Evolutionary conservation across 2,329 filamentous ascomycete species (phyloP).

Genomic region (Sclerotinia trifoliorum): DNA sequence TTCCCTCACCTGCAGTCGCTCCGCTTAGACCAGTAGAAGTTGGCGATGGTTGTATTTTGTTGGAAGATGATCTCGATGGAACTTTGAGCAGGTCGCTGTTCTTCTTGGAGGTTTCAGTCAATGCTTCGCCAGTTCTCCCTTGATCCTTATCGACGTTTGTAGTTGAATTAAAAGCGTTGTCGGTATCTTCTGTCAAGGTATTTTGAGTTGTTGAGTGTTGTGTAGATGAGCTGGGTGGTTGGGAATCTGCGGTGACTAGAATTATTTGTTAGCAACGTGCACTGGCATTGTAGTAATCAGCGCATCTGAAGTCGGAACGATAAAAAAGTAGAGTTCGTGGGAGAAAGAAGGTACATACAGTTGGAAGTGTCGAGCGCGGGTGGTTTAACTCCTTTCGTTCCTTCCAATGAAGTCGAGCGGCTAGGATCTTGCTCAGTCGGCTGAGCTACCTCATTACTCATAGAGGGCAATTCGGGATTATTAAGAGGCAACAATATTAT

Average conservation of each 20-base stretch:
- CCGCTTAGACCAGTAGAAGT: slow-evolving; percentile 61
- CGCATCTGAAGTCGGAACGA: slow-evolving; percentile 12
- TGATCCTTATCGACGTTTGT: slow-evolving; percentile 36
- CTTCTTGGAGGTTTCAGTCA: slow-evolving; percentile 41
- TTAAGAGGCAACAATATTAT: slow-evolving; percentile 21
- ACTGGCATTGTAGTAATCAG: background rate
- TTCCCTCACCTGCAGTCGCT: slow-evolving; percentile 56
- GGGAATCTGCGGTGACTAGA: slow-evolving; percentile 34
- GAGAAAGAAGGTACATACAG: slow-evolving; percentile 32
- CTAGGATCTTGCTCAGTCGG: slow-evolving; percentile 40
- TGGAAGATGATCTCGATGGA: slow-evolving; percentile 62
- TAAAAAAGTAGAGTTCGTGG: background rate
- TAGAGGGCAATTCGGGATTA: slow-evolving; percentile 38
- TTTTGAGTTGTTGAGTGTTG: slow-evolving; percentile 37
- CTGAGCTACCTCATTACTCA: slow-evolving; percentile 42
- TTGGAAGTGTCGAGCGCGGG: slow-evolving; percentile 38
- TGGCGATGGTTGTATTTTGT: slow-evolving; percentile 58
- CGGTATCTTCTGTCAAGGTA: slow-evolving; percentile 38
- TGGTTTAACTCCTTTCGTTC: slow-evolving; percentile 36
- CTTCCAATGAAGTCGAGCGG: slow-evolving; percentile 37
- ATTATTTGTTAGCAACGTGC: slow-evolving; percentile 30
- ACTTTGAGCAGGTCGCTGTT: slow-evolving; percentile 55
- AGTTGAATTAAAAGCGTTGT: slow-evolving; percentile 32
- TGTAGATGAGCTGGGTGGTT: slow-evolving; percentile 38
- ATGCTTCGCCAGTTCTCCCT: slow-evolving; percentile 31